phyloP scores from a whole-genome alignment of 768 basidiomycete species.

The Nidularia pulvinata region DNA sequence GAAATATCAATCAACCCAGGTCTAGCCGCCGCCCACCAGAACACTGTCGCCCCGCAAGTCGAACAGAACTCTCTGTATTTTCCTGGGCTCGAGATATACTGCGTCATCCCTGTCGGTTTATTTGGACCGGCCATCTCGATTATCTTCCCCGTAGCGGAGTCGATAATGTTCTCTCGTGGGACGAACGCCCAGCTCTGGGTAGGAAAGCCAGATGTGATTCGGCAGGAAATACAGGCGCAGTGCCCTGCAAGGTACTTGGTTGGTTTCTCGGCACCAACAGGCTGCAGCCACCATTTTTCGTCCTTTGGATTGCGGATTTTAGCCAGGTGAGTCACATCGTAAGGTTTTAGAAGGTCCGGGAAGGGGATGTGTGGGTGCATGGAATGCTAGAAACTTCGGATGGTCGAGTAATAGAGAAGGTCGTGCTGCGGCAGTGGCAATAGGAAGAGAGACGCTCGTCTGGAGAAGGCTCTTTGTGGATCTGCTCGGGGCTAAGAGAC shows the following conservation, averaged over 20 bases:
- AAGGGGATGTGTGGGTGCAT: constrained; percentile 11
- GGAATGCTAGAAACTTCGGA: constrained; percentile 7
- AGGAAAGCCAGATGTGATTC: constrained; percentile 17
- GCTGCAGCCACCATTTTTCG: not conserved
- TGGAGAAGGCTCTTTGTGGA: not conserved
- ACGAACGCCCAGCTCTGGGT: constrained; percentile 22
- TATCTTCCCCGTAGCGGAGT: constrained; percentile 3
- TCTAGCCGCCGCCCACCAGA: constrained; percentile 19
- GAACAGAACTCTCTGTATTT: constrained; percentile 22
- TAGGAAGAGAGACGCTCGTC: not conserved
- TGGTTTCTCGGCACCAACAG: not conserved
- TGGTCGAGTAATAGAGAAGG: constrained; percentile 10
- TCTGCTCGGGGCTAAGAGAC: not conserved
- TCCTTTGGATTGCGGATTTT: constrained; percentile 8
- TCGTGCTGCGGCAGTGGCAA: not conserved
- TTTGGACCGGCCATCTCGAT: constrained; percentile 10
- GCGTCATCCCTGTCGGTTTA: constrained; percentile 14
- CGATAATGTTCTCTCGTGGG: constrained; percentile 15
- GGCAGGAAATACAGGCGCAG: constrained; percentile 22
- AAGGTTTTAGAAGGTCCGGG: constrained; percentile 15
- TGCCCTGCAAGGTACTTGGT: constrained; percentile 17
- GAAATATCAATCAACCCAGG: constrained; percentile 19
- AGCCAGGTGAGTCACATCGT: not conserved
- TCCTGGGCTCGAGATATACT: constrained; percentile 18
- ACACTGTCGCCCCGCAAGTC: constrained; percentile 26